Evolutionary conservation across 129 eudicot species (phyloP), one percentile per base, ranked within the genome.

Genomic region (Centaurea solstitialis): DNA sequence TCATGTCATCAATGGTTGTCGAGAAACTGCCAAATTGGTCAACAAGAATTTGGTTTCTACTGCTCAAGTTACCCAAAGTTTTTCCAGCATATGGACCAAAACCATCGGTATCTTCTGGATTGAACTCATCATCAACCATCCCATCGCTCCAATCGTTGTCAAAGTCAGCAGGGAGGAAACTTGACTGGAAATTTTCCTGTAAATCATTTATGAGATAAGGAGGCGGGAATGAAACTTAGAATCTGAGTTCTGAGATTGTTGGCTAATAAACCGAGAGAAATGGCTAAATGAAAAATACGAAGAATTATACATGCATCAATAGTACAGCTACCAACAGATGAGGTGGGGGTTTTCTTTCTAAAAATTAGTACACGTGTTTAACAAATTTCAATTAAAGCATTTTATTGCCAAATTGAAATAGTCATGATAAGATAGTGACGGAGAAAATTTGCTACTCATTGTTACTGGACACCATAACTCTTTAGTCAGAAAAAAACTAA

Each of bases 101-200:
- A 81, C 75, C 84, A n/a, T 87, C 99, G 66, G 21, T 86, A 82
- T 88, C 91, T 76, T 71, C 81, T 53, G 87, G 81, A 86, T 85
- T 87, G 68, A 76, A 81, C 74, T 83, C 87, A 22, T 79, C 84
- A 68, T 78, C 77, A 50, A 68, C 62, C 81, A 80, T 41, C 73
- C 84, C 92, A 53, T 45, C 28, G 80, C 81, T 82, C 80, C 70
- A 65, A 38, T 82, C 76, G 76, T 80, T 38, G 68, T 76, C 83
- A 76, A 74, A 62, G 73, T 35, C 87, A 38, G 83, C 82, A 70
- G 84, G 76, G 35, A 82, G 81, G 71, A 69, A 45, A 84, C 78
- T 75, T 82, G 68, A 82, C n/a, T 74, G 83, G 65, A 79, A 81
- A 74, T 62, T 80, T 85, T 88, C 97, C 99, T 95, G 83, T 68